A percentile compares a stretch with the other conserved stretches of the same genome.
phyloP scores from a whole-genome alignment of 345 rosid genomes.

The Trapa incisa region DNA sequence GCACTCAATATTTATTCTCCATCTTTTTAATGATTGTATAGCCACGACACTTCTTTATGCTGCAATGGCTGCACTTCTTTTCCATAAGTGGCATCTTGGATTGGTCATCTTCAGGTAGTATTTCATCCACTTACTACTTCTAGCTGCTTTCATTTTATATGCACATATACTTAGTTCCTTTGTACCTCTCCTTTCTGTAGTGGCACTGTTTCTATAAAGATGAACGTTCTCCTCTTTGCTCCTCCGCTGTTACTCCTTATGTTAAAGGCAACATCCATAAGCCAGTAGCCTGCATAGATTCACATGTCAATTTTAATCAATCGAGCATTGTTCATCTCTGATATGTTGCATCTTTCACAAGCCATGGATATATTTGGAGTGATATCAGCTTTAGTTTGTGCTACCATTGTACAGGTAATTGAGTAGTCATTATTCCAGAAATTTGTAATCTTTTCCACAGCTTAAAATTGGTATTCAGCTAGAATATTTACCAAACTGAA shows the following conservation, averaged over 20 bases:
- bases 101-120: conserved; percentile 68
- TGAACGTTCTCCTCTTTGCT: conserved; percentile 90
- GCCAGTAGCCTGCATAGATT: background rate
- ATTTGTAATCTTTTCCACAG: background rate
- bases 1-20: conserved; percentile 88
- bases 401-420: conserved; percentile 81
- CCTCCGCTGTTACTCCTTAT: conserved; percentile 70
- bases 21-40: conserved; percentile 86
- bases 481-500: background rate
- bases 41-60: conserved; percentile 84
- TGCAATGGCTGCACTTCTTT: conserved; percentile 49
- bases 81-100: conserved; percentile 68
- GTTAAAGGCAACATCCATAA: conserved; percentile 42
- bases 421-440: conserved; percentile 4
- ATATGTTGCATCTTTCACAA: conserved; percentile 26
- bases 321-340: conserved; percentile 13
- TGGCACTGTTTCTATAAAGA: conserved; percentile 78
- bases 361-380: conserved; percentile 61
- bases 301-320: conserved; percentile 7
- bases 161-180: conserved; percentile 3
- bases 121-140: conserved; percentile 3
- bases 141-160: conserved; percentile 1
- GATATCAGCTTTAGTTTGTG: conserved; percentile 66
- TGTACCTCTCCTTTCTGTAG: conserved; percentile 20
- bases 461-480: background rate